These are phyloP conservation scores for Leccinum subgranulosum DNA, from an alignment of 768 basidiomycete genomes.

Conservation along the genomic window DNA sequence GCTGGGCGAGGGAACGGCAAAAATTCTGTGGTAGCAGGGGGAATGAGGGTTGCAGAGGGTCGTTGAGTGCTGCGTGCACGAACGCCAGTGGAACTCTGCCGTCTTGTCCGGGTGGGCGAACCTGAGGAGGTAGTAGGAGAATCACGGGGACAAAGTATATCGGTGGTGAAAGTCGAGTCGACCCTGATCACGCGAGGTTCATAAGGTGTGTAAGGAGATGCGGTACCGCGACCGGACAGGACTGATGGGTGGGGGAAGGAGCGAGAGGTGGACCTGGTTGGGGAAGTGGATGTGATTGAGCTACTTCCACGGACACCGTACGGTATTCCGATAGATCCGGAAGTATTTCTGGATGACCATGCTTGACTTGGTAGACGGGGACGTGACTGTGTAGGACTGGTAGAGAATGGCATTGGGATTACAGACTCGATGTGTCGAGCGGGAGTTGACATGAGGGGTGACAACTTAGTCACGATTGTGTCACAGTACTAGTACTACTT, in stretches of 20 bases:
- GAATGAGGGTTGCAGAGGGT: conserved; percentile 29
- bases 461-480: conserved; percentile 26
- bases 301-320: conserved; percentile 38
- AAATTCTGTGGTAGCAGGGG: conserved; percentile 25
- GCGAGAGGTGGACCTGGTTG: conserved; percentile 42
- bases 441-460: conserved; percentile 43
- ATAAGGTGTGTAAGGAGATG: conserved; percentile 35
- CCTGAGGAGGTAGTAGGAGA: conserved; percentile 36
- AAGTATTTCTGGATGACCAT: conserved; percentile 24
- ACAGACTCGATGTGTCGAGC: conserved; percentile 62
- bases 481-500: conserved; percentile 11
- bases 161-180: conserved; percentile 40
- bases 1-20: conserved; percentile 59
- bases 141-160: conserved; percentile 39
- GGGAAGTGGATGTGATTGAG: conserved; percentile 33
- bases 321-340: conserved; percentile 36
- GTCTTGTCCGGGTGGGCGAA: conserved; percentile 47
- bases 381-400: conserved; percentile 37
- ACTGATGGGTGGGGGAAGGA: conserved; percentile 39
- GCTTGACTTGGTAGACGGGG: conserved; percentile 37
- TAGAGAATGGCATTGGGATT: conserved; percentile 57
- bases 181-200: conserved; percentile 73
- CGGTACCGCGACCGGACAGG: conserved; percentile 30
- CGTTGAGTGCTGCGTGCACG: conserved; percentile 22
- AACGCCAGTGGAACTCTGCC: conserved; percentile 38